These are phyloP conservation scores for Cercospora zeina DNA, from an alignment of 2,329 filamentous ascomycete species.

Conservation along the genomic window DNA sequence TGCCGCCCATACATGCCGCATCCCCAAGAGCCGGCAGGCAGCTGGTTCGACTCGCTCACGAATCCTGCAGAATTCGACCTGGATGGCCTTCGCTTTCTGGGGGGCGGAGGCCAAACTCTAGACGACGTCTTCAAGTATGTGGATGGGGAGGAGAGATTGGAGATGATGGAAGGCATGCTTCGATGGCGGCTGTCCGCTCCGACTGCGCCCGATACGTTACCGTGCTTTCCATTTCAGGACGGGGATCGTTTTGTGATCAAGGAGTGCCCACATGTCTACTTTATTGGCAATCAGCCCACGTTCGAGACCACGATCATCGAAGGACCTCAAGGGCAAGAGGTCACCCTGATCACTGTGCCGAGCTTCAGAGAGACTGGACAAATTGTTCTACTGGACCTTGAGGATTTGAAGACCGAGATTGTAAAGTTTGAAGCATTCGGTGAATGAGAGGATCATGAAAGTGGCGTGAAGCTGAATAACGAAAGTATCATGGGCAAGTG, in stretches of 20 bases:
- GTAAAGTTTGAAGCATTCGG: constrained; percentile 58
- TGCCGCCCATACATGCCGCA: constrained; percentile 66
- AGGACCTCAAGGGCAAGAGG: constrained; percentile 60
- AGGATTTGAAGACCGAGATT: constrained; percentile 76
- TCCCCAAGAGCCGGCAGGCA: constrained; percentile 40
- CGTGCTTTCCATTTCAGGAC: constrained; percentile 95
- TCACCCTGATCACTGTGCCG: constrained; percentile 80
- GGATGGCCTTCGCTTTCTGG: constrained; percentile 84
- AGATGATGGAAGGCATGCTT: constrained; percentile 93
- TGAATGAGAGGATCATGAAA: background rate
- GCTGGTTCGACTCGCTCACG: constrained; percentile 85
- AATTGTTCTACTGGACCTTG: constrained; percentile 78
- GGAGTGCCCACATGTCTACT: constrained; percentile 84
- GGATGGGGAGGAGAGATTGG: constrained; percentile 67
- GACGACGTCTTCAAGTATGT: constrained; percentile 94
- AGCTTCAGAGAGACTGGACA: constrained; percentile 76
- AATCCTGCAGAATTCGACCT: constrained; percentile 92
- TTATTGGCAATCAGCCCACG: constrained; percentile 63
- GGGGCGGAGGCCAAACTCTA: constrained; percentile 87
- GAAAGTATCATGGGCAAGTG: background rate
- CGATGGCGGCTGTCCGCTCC: constrained; percentile 89
- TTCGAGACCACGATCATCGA: constrained; percentile 63
- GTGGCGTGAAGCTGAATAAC: background rate
- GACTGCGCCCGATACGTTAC: constrained; percentile 92
- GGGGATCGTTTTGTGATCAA: constrained; percentile 87